Percentiles rank a stretch among this genome's conserved stretches.
Evolutionary conservation across 257 asterid species (phyloP).

Genomic region (Oldenlandia corymbosa): DNA sequence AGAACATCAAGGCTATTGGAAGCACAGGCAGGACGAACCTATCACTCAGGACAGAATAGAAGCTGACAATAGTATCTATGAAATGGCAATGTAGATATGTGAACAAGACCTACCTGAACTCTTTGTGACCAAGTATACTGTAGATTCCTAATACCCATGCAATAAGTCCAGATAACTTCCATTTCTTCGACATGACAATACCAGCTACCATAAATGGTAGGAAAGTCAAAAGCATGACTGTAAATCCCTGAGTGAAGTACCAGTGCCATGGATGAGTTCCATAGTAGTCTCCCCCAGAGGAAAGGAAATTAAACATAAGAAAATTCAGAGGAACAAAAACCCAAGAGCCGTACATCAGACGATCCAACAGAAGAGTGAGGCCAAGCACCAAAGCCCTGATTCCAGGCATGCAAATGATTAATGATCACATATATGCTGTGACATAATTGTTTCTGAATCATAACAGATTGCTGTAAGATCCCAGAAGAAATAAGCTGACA

Average conservation of each 20-base stretch:
- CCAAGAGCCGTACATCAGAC: conserved; percentile 83
- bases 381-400: conserved; percentile 71
- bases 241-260: conserved; percentile 97
- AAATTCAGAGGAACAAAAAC: conserved; percentile 83
- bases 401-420: conserved; percentile 26
- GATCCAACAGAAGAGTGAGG: conserved; percentile 66
- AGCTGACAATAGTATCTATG: conserved; percentile 27
- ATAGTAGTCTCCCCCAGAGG: conserved; percentile 96
- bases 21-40: conserved; percentile 98
- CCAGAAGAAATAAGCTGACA: neutral
- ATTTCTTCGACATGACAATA: conserved; percentile 48
- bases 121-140: conserved; percentile 95
- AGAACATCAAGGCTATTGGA: conserved; percentile 82
- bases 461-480: neutral
- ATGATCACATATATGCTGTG: conserved; percentile 6
- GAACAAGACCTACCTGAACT: conserved; percentile 62
- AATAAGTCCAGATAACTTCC: conserved; percentile 72
- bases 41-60: conserved; percentile 38
- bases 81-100: conserved; percentile 11
- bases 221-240: conserved; percentile 78
- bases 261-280: conserved; percentile 99
- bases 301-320: conserved; percentile 80
- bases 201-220: conserved; percentile 77
- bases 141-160: conserved; percentile 86
- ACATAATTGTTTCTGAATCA: conserved; percentile 1